Percentiles rank a stretch among this genome's conserved stretches.
These are phyloP conservation scores for Claviceps maximensis DNA, from an alignment of 2,329 filamentous ascomycete genomes.

Conservation along the genomic window DNA sequence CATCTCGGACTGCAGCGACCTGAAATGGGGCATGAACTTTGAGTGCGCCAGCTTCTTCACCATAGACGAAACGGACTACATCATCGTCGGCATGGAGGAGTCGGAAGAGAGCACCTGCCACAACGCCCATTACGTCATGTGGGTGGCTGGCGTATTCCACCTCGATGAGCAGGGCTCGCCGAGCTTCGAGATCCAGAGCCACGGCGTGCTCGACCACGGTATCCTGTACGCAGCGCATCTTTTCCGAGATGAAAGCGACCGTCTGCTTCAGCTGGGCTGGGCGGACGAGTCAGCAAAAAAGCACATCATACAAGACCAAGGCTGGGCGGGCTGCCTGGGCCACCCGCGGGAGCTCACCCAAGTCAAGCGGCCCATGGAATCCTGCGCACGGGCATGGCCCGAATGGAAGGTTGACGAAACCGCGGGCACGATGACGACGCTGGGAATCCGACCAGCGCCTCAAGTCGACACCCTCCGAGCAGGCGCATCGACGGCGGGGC, in stretches of 20 bases:
- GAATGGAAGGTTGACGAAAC: conserved; percentile 8
- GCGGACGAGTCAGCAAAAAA: conserved; percentile 9
- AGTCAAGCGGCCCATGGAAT: conserved; percentile 1
- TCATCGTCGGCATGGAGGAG: conserved; percentile 9
- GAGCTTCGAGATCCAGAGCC: conserved; percentile 4
- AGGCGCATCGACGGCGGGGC: background rate
- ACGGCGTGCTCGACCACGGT: conserved; percentile 11
- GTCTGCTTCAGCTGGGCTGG: conserved; percentile 10
- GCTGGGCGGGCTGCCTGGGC: conserved; percentile 9
- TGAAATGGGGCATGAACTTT: conserved; percentile 8
- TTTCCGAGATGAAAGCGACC: conserved; percentile 9
- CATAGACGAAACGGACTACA: conserved; percentile 6
- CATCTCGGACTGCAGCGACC: conserved; percentile 2
- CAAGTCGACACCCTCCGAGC: conserved; percentile 4
- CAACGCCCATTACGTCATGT: conserved; percentile 8
- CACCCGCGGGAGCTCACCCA: conserved; percentile 8
- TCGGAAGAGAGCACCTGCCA: conserved; percentile 6
- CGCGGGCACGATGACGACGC: conserved; percentile 7
- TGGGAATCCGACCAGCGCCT: conserved; percentile 8
- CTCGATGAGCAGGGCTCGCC: conserved; percentile 1
- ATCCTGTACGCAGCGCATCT: conserved; percentile 12
- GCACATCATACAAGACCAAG: conserved; percentile 5
- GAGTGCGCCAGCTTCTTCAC: conserved; percentile 14
- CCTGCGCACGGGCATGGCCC: background rate
- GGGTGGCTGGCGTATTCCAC: conserved; percentile 5